These are phyloP conservation scores for Nothophytophthora sp. DNA, from an alignment of 352 stramenopile genomes.

Conservation along the genomic window DNA sequence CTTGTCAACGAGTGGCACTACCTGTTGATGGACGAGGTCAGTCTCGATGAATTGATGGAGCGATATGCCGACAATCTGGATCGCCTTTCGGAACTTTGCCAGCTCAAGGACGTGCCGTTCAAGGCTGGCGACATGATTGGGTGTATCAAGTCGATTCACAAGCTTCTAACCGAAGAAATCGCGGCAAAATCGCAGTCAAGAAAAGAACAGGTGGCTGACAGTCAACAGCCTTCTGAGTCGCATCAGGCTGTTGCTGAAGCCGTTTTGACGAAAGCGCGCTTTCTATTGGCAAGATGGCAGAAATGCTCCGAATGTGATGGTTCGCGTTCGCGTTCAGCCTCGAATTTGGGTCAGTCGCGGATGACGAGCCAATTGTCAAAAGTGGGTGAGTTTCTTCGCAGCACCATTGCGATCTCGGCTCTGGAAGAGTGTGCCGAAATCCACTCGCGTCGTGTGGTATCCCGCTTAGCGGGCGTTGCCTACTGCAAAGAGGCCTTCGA, in stretches of 20 bases:
- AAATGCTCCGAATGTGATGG: constrained; percentile 11
- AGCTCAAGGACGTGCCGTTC: constrained; percentile 41
- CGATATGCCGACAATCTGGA: constrained; percentile 49
- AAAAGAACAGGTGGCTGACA: background rate
- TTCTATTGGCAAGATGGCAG: constrained; percentile 32
- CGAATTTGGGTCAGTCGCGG: background rate
- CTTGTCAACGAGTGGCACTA: constrained; percentile 67
- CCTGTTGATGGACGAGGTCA: constrained; percentile 39
- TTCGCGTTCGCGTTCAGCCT: constrained; percentile 5
- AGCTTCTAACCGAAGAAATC: constrained; percentile 24
- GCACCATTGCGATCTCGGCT: constrained; percentile 10
- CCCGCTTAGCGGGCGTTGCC: constrained; percentile 32
- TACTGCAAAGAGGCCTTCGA: constrained; percentile 27
- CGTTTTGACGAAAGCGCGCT: constrained; percentile 28
- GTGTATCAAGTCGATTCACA: constrained; percentile 41
- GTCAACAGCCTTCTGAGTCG: constrained; percentile 9
- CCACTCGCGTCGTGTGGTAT: constrained; percentile 35
- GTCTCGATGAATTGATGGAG: constrained; percentile 51
- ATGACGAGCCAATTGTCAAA: constrained; percentile 8
- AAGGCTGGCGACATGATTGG: constrained; percentile 34
- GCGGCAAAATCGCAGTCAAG: constrained; percentile 2
- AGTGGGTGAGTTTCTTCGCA: constrained; percentile 38
- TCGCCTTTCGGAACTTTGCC: constrained; percentile 51
- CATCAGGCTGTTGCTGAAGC: constrained; percentile 34
- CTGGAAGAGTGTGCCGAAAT: constrained; percentile 30